Evolutionary conservation across 75 land plant species (phyloP).

Genomic region (Azolla pinnata): DNA sequence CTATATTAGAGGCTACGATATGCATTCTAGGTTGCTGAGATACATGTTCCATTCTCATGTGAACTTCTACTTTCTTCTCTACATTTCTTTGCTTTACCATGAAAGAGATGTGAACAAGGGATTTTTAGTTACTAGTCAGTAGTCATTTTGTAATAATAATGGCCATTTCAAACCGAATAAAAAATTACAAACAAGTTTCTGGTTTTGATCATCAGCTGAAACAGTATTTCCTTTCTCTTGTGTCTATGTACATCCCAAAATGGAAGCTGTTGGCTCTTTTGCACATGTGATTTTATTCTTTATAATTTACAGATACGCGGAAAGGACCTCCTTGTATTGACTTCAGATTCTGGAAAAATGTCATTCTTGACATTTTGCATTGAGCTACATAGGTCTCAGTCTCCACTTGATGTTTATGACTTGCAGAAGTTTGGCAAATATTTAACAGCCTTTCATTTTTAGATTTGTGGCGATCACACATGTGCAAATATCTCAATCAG

Average conservation of each 20-base stretch:
- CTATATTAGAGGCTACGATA: too few relatives aligned
- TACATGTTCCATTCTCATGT: too few relatives aligned
- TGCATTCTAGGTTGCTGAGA: too few relatives aligned
- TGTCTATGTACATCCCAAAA: background rate
- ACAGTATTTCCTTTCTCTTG: background rate
- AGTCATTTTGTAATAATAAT: too few relatives aligned
- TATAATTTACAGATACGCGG: slow-evolving; percentile 45
- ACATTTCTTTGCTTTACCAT: too few relatives aligned
- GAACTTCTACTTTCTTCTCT: too few relatives aligned
- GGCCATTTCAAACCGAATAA: too few relatives aligned
- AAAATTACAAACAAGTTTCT: too few relatives aligned
- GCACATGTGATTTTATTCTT: slow-evolving; percentile 1
- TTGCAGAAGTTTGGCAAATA: too few relatives aligned
- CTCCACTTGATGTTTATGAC: background rate
- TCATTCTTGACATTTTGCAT: slow-evolving; percentile 74
- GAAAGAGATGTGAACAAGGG: too few relatives aligned
- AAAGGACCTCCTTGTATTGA: slow-evolving; percentile 70
- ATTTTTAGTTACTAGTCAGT: too few relatives aligned
- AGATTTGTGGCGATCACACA: slow-evolving; percentile 84
- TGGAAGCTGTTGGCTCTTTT: background rate
- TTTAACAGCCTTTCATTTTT: too few relatives aligned
- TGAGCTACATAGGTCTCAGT: slow-evolving; percentile 92
- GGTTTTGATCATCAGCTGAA: background rate
- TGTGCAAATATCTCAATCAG: slow-evolving; percentile 68
- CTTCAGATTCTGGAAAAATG: slow-evolving; percentile 96